phyloP scores from a whole-genome alignment of 257 asterid species.

The Henckelia pumila region DNA sequence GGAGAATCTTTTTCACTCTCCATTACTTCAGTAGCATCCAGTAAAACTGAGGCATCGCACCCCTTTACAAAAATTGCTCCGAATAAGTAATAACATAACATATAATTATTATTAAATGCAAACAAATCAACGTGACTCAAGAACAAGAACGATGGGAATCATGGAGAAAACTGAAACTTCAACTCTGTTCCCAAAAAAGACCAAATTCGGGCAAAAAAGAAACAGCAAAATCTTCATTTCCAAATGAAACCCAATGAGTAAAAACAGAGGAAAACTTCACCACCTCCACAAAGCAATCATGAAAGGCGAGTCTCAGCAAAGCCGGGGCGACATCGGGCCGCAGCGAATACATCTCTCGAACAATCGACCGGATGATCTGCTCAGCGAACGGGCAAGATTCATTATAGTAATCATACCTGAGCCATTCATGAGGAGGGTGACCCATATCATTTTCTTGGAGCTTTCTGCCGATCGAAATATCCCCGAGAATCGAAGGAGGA shows the following conservation, averaged over 20 bases:
- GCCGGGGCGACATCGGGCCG: slow-evolving; percentile 49
- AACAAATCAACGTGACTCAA: neutral
- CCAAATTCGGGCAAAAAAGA: neutral
- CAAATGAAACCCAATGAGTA: neutral
- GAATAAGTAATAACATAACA: neutral
- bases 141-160: neutral
- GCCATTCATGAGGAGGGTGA: slow-evolving; percentile 14
- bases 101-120: neutral
- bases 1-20: slow-evolving; percentile 51
- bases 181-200: neutral
- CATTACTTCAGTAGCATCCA: slow-evolving; percentile 47
- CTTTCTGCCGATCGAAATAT: slow-evolving; percentile 14
- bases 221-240: neutral
- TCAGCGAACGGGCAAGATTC: slow-evolving; percentile 62
- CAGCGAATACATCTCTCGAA: slow-evolving; percentile 33
- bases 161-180: neutral
- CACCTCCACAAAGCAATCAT: slow-evolving; percentile 71
- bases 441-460: slow-evolving; percentile 18
- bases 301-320: slow-evolving; percentile 56
- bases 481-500: slow-evolving; percentile 18
- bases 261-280: slow-evolving; percentile 8
- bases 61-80: slow-evolving; percentile 40
- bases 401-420: slow-evolving; percentile 52
- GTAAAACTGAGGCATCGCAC: slow-evolving; percentile 75
- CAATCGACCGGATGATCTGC: slow-evolving; percentile 39